These are phyloP conservation scores for Diaporthe australafricana DNA, from an alignment of 2,329 filamentous ascomycete species.

Conservation along the genomic window DNA sequence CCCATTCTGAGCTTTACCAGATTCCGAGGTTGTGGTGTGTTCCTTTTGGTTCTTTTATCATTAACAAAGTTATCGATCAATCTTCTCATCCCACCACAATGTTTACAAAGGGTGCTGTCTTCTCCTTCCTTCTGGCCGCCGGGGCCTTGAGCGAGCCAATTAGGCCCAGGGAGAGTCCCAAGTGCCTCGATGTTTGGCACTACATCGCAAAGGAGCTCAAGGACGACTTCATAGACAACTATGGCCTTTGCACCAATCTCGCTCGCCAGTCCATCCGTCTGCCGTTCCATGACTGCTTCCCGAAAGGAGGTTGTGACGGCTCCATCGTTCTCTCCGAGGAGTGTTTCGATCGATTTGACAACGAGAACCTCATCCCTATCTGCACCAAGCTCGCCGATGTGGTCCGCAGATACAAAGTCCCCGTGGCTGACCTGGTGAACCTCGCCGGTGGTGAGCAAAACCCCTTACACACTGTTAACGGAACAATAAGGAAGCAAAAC, in stretches of 20 bases:
- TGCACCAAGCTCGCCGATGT: constrained; percentile 26
- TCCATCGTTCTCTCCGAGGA: constrained; percentile 34
- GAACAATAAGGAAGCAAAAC: background rate
- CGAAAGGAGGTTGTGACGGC: constrained; percentile 34
- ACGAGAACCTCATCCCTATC: constrained; percentile 26
- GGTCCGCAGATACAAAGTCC: constrained; percentile 4
- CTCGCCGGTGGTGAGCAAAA: constrained; percentile 31
- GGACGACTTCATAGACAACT: constrained; percentile 24
- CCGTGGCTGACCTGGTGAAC: constrained; percentile 35
- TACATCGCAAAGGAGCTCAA: constrained; percentile 30
- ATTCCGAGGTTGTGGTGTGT: background rate
- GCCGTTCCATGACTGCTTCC: constrained; percentile 36
- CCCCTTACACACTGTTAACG: no score
- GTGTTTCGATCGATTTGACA: constrained; percentile 23
- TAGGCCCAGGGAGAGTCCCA: background rate
- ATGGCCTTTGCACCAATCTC: constrained; percentile 26
- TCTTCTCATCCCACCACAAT: background rate
- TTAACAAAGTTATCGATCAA: background rate
- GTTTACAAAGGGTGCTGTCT: constrained; percentile 4
- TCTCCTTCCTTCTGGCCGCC: constrained; percentile 11
- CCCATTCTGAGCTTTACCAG: background rate
- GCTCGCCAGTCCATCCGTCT: constrained; percentile 34
- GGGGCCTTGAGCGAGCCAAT: background rate
- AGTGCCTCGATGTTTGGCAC: constrained; percentile 25
- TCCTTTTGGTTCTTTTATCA: background rate